phyloP scores from a whole-genome alignment of 768 basidiomycete species.

The Pulveroboletus sp. region DNA sequence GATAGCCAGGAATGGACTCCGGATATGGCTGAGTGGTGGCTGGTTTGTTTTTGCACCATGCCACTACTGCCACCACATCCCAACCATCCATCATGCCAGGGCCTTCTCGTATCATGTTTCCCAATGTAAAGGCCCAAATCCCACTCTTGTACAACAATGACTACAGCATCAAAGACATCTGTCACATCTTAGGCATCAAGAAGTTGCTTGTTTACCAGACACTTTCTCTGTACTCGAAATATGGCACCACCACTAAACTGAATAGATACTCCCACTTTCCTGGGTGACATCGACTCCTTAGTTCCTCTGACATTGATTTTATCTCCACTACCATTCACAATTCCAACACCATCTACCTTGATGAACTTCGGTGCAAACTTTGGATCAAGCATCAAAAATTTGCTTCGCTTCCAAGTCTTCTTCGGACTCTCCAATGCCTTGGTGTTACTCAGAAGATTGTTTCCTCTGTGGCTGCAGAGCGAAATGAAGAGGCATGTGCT shows the following conservation, averaged over 20 bases:
- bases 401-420: neutral
- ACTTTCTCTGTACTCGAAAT: no score
- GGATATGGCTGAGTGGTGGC: neutral
- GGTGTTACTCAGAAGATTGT: neutral
- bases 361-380: constrained; percentile 1
- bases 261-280: neutral
- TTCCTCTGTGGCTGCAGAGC: constrained; percentile 5
- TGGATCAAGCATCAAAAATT: neutral
- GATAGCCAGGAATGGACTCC: neutral
- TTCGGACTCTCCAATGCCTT: neutral
- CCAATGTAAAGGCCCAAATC: neutral
- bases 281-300: neutral
- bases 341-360: no score
- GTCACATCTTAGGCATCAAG: no score
- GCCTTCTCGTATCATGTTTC: no score
- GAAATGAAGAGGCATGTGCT: constrained; percentile 3
- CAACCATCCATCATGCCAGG: no score
- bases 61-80: no score
- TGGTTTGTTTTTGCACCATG: no score
- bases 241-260: no score
- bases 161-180: no score
- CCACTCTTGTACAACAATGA: neutral
- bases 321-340: neutral
- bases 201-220: no score
- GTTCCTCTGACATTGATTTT: neutral